phyloP scores from a whole-genome alignment of 148 eudicot species.

The Fallopia convolvulus region DNA sequence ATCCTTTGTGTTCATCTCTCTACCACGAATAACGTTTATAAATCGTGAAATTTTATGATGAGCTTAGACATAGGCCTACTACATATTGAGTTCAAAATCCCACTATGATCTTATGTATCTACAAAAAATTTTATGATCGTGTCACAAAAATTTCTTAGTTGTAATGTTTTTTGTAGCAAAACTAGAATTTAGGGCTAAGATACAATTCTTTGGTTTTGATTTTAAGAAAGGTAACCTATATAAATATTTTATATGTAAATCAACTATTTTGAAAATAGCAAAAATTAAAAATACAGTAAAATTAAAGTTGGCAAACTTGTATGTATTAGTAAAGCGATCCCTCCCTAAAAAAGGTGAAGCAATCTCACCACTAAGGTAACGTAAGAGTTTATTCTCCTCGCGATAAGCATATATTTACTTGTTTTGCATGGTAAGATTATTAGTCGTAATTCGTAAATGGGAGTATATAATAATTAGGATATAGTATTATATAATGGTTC shows the following conservation, averaged over 20 bases:
- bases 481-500: neutral
- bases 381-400: neutral
- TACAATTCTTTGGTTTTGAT: neutral
- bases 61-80: too few species aligned
- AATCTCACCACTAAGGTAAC: neutral
- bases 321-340: neutral
- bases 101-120: too few species aligned
- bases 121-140: too few species aligned
- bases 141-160: neutral
- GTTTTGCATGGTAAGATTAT: neutral
- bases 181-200: too few species aligned
- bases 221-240: neutral
- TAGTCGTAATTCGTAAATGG: neutral
- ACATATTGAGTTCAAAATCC: too few species aligned
- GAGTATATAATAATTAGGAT: too few species aligned
- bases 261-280: neutral
- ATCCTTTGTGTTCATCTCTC: too few species aligned
- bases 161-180: neutral
- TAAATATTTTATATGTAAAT: too few species aligned
- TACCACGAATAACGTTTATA: too few species aligned
- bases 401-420: neutral
- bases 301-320: neutral
- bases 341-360: neutral
- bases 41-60: too few species aligned
- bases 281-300: too few species aligned